These are phyloP conservation scores for Colletotrichum sojae DNA, from an alignment of 2,329 filamentous ascomycete species.

Conservation along the genomic window DNA sequence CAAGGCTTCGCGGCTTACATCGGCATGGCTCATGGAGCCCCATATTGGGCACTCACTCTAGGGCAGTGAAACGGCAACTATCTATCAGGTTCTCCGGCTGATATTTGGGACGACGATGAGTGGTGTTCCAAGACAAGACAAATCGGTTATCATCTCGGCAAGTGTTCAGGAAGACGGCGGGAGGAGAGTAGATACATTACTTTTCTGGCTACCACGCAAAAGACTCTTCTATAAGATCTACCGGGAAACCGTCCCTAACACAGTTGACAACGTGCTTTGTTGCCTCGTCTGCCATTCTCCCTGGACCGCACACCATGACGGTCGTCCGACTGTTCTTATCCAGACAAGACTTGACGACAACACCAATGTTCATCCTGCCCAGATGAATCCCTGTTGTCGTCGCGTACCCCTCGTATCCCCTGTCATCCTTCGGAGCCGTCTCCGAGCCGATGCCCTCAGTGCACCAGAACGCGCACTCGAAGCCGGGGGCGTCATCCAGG, in stretches of 20 bases:
- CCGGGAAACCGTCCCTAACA: slow-evolving; percentile 32
- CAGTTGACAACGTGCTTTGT: slow-evolving; percentile 43
- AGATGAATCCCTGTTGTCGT: slow-evolving; percentile 15
- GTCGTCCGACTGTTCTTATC: slow-evolving; percentile 7
- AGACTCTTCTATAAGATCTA: slow-evolving; percentile 47
- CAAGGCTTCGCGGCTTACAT: not conserved
- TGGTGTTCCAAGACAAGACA: too few species aligned
- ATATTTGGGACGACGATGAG: not conserved
- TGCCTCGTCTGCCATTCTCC: slow-evolving; percentile 49
- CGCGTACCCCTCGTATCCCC: not conserved
- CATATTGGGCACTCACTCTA: not conserved
- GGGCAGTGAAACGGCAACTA: not conserved
- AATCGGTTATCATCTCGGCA: too few species aligned
- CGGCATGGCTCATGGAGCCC: not conserved
- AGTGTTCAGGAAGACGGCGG: not conserved
- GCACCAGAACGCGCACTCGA: slow-evolving; percentile 43
- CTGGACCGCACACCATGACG: slow-evolving; percentile 47
- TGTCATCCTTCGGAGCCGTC: slow-evolving; percentile 40
- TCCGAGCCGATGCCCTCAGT: slow-evolving; percentile 44
- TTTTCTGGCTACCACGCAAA: slow-evolving; percentile 45
- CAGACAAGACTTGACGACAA: slow-evolving; percentile 36
- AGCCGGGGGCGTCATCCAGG: slow-evolving; percentile 7
- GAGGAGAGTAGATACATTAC: not conserved
- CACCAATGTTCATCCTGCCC: slow-evolving; percentile 43
- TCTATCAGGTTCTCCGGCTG: not conserved